Percentiles rank a stretch among this genome's conserved stretches.
Conservation (phyloP, 164 flowering plant species). For the Stephania japonica region DNA sequence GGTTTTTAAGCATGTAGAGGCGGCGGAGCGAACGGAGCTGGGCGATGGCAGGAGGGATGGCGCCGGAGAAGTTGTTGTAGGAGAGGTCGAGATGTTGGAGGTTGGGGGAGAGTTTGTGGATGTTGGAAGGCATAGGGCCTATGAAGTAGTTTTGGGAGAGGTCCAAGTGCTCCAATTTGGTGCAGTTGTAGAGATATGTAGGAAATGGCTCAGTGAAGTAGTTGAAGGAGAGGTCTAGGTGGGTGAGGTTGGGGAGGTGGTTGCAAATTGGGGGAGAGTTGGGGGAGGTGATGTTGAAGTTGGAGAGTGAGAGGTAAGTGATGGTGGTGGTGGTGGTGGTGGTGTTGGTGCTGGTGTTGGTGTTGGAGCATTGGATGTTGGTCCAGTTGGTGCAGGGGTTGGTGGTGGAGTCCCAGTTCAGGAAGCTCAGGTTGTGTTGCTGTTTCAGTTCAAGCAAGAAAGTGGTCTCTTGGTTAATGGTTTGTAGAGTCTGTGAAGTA, state of each 20-base stretch:
- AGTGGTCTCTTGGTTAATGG: background rate
- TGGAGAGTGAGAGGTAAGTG: constrained; percentile 26
- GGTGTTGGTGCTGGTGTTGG: constrained; percentile 19
- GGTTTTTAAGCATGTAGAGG: too few relatives aligned
- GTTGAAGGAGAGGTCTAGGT: constrained; percentile 40
- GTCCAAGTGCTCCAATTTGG: constrained; percentile 42
- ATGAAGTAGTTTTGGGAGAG: constrained; percentile 56
- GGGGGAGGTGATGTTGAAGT: constrained; percentile 19
- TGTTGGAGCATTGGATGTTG: too few relatives aligned
- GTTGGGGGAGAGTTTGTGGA: constrained; percentile 28
- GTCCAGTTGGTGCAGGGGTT: constrained; percentile 36
- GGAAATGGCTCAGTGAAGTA: constrained; percentile 62
- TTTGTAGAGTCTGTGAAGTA: background rate
- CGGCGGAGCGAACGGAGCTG: too few relatives aligned
- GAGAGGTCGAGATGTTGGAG: constrained; percentile 38
- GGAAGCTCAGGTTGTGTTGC: constrained; percentile 15
- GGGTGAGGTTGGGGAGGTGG: constrained; percentile 34
- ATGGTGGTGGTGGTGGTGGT: constrained; percentile 29
- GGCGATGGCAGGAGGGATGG: too few relatives aligned
- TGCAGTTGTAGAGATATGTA: constrained; percentile 36
- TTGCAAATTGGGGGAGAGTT: constrained; percentile 46
- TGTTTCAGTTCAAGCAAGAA: constrained; percentile 2
- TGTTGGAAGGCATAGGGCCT: constrained; percentile 52
- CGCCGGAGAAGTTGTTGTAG: constrained; percentile 63
- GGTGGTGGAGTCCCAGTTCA: constrained; percentile 17